phyloP scores from a whole-genome alignment of 176 grass and related monocot species.

The Oryza longistaminata region DNA sequence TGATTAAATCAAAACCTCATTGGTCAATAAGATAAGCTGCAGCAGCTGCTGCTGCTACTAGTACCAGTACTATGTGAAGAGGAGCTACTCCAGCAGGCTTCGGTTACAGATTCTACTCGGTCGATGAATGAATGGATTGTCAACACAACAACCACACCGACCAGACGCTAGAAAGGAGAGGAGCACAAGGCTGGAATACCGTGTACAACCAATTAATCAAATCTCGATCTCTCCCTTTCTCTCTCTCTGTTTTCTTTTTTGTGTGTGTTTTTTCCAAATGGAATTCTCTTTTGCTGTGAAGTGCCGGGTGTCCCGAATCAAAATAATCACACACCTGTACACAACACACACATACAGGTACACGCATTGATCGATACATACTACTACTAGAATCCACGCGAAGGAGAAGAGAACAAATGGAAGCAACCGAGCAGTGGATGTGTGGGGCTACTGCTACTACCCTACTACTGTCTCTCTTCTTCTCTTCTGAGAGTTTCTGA shows the following conservation, averaged over 20 bases:
- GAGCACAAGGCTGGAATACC: constrained; percentile 16
- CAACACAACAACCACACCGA: not conserved
- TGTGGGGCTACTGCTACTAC: not conserved
- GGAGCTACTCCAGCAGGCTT: no score
- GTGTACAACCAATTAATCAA: constrained; percentile 2
- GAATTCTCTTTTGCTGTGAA: constrained; percentile 1
- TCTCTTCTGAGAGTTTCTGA: not conserved
- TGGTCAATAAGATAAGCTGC: no score
- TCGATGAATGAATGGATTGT: not conserved
- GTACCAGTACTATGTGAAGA: no score
- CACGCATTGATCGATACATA: not conserved
- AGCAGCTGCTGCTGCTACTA: no score
- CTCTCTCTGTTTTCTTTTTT: not conserved
- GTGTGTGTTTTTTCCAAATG: not conserved
- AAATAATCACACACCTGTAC: constrained; percentile 11
- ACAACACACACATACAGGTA: constrained; percentile 5
- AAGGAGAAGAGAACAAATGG: constrained; percentile 51
- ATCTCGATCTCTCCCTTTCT: not conserved
- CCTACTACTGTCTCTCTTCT: not conserved
- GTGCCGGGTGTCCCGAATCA: constrained; percentile 2
- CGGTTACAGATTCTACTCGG: constrained; percentile 2
- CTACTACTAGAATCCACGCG: constrained; percentile 32
- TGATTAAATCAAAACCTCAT: no score
- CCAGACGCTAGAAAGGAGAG: constrained; percentile 7
- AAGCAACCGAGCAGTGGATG: constrained; percentile 32